These are phyloP conservation scores for Pseudophaeomoniella oleicola DNA, from an alignment of 2,329 filamentous ascomycete species.

Conservation along the genomic window DNA sequence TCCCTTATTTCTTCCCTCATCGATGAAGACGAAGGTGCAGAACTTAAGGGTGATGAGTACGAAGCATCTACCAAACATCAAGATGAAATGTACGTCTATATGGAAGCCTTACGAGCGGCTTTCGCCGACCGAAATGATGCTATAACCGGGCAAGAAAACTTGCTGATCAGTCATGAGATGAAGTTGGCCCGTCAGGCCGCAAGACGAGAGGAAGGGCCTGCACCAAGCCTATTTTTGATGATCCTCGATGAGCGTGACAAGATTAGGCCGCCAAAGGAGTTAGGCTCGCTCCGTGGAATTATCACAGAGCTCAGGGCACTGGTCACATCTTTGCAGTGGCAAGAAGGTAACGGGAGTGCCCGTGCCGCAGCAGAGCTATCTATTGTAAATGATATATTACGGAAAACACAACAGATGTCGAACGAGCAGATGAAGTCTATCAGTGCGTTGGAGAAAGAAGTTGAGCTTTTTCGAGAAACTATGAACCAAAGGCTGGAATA, in stretches of 20 bases:
- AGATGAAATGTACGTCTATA: slow-evolving; percentile 77
- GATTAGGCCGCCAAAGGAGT: slow-evolving; percentile 28
- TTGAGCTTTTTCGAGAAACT: slow-evolving; percentile 58
- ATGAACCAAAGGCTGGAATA: slow-evolving; percentile 84
- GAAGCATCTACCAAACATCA: slow-evolving; percentile 75
- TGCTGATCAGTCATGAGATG: slow-evolving; percentile 60
- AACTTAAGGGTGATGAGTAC: slow-evolving; percentile 80
- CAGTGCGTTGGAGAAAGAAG: slow-evolving; percentile 43
- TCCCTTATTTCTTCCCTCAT: slow-evolving; percentile 62
- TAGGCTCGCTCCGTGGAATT: slow-evolving; percentile 55
- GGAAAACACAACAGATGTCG: slow-evolving; percentile 38
- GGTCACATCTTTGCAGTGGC: slow-evolving; percentile 42
- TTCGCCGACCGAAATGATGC: slow-evolving; percentile 66
- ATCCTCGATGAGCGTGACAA: slow-evolving; percentile 30
- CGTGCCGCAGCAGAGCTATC: slow-evolving; percentile 48
- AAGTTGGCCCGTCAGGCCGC: slow-evolving; percentile 47
- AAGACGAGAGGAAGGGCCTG: slow-evolving; percentile 50
- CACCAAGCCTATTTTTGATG: slow-evolving; percentile 46
- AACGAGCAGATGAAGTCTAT: slow-evolving; percentile 37
- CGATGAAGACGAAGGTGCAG: slow-evolving; percentile 62
- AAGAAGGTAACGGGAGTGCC: slow-evolving; percentile 36
- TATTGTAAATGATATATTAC: slow-evolving; percentile 51
- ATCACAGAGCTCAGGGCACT: slow-evolving; percentile 56
- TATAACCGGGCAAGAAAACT: slow-evolving; percentile 63
- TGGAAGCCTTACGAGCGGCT: slow-evolving; percentile 59